Percentiles rank a stretch among this genome's conserved stretches.
Evolutionary conservation across 306 rosid species (phyloP).

Genomic region (Glycine tomentella): DNA sequence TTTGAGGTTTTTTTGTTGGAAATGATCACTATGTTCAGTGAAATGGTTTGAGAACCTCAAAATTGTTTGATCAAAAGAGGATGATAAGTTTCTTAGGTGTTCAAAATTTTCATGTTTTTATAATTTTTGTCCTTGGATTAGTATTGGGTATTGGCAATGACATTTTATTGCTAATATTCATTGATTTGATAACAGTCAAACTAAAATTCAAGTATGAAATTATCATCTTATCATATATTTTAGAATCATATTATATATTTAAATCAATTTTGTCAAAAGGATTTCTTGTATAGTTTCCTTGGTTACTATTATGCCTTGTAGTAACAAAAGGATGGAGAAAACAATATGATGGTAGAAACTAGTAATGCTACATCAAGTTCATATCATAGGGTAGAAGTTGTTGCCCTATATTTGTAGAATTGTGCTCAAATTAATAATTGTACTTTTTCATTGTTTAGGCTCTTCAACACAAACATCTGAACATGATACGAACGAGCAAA

Average conservation of each 20-base stretch:
- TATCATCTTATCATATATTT: neutral
- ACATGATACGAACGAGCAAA: slow-evolving; percentile 10
- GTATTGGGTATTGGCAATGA: neutral
- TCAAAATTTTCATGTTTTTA: neutral
- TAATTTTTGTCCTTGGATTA: neutral
- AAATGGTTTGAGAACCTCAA: neutral
- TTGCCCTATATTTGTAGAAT: neutral
- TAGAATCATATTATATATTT: neutral
- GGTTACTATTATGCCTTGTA: neutral
- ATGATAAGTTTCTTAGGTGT: neutral
- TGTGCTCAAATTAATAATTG: neutral
- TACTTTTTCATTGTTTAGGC: slow-evolving; percentile 12
- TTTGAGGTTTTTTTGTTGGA: neutral
- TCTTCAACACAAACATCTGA: slow-evolving; percentile 16
- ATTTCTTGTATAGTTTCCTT: neutral
- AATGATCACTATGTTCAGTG: neutral
- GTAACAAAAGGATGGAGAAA: neutral
- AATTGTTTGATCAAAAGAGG: neutral
- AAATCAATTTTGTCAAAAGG: neutral
- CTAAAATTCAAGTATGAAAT: slow-evolving; percentile 2
- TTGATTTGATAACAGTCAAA: neutral
- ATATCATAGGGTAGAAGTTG: slow-evolving; percentile 1
- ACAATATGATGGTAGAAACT: neutral
- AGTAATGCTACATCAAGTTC: neutral
- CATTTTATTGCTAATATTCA: neutral